phyloP scores from a whole-genome alignment of 345 rosid genomes.

The Salix udensis region DNA sequence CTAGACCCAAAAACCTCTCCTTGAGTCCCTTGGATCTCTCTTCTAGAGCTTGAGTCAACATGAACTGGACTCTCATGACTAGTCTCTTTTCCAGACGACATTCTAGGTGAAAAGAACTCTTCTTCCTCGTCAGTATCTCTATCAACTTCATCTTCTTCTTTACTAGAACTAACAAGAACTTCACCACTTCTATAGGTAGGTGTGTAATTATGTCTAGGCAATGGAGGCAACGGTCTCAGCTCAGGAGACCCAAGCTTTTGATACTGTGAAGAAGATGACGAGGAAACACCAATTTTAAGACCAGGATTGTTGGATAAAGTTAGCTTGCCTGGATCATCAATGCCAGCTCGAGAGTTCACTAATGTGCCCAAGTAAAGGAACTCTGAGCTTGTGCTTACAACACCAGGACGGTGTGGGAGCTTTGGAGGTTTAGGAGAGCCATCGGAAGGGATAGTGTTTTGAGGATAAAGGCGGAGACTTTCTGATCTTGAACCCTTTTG shows the following conservation, averaged over 20 bases:
- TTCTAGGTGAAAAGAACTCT: constrained; percentile 77
- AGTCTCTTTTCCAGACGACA: constrained; percentile 60
- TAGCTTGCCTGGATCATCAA: constrained; percentile 31
- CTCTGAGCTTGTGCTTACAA: constrained; percentile 55
- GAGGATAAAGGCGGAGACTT: constrained; percentile 65
- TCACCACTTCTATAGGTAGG: constrained; percentile 42
- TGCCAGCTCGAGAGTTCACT: constrained; percentile 38
- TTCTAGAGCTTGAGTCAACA: constrained; percentile 43
- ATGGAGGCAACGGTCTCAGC: constrained; percentile 85
- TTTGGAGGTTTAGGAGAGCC: constrained; percentile 33
- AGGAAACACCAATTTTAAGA: constrained; percentile 42
- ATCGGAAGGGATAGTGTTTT: constrained; percentile 59
- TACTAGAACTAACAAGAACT: constrained; percentile 26
- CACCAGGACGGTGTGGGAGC: constrained; percentile 25
- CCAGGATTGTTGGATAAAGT: constrained; percentile 30
- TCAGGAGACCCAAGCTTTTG: constrained; percentile 82
- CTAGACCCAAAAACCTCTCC: constrained; percentile 43
- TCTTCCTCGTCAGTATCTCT: constrained; percentile 52
- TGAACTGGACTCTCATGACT: constrained; percentile 23
- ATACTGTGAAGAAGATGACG: constrained; percentile 34
- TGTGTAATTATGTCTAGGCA: constrained; percentile 50
- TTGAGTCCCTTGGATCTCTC: constrained; percentile 29
- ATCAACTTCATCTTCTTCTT: constrained; percentile 22
- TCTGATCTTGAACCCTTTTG: constrained; percentile 48
- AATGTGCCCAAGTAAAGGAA: constrained; percentile 85